phyloP scores from a whole-genome alignment of 192 early-diverging fungal species.

The Mortierella hygrophila region DNA sequence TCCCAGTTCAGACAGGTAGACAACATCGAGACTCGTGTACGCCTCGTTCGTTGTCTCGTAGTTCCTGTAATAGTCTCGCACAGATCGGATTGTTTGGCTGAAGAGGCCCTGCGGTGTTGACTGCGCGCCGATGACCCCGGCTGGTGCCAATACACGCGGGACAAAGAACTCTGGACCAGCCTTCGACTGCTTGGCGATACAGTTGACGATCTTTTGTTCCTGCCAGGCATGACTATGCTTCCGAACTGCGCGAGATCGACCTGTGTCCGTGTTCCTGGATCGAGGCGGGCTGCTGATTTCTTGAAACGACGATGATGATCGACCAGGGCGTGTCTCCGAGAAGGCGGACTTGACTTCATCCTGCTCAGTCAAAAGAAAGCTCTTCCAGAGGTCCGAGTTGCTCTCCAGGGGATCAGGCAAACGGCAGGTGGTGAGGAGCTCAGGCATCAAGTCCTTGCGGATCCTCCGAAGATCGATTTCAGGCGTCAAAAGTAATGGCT shows the following conservation, averaged over 20 bases:
- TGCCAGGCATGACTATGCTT: conserved; percentile 45
- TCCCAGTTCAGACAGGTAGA: conserved; percentile 51
- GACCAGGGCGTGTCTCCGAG: not conserved
- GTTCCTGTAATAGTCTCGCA: conserved; percentile 33
- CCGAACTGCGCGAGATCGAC: conserved; percentile 21
- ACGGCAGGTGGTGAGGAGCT: conserved; percentile 43
- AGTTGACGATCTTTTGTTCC: conserved; percentile 48
- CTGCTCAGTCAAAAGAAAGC: conserved; percentile 33
- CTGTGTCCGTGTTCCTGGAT: not conserved
- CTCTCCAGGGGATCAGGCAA: conserved; percentile 44
- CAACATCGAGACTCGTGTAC: conserved; percentile 43
- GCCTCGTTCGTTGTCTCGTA: conserved; percentile 27
- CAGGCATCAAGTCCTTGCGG: conserved; percentile 43
- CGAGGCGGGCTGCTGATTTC: conserved; percentile 1
- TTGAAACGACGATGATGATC: not conserved
- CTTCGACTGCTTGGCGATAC: conserved; percentile 29
- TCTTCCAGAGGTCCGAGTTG: conserved; percentile 49
- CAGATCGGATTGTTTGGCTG: conserved; percentile 5
- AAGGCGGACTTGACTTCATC: not conserved
- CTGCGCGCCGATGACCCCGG: not conserved
- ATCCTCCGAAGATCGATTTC: conserved; percentile 40
- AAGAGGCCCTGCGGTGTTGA: conserved; percentile 44
- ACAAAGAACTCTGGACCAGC: conserved; percentile 15
- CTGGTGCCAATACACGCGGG: conserved; percentile 2
- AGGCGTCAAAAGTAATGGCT: conserved; percentile 33